These are phyloP conservation scores for Neltuma alba DNA, from an alignment of 306 rosid species.

Conservation along the genomic window DNA sequence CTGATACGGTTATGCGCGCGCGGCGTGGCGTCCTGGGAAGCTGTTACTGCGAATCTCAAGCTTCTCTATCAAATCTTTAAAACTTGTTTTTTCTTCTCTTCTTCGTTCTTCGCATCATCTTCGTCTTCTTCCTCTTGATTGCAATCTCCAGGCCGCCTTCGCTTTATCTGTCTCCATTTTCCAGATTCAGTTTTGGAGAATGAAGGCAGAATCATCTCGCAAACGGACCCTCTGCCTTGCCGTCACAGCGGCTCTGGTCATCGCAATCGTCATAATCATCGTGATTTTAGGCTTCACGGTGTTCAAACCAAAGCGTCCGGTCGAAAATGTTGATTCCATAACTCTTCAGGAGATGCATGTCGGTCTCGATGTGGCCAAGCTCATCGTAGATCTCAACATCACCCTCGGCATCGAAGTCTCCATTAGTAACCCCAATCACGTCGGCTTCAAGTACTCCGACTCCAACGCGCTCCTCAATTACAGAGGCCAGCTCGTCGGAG, in stretches of 20 bases:
- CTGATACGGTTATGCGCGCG: background rate
- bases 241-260: background rate
- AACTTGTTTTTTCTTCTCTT: background rate
- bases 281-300: conserved; percentile 53
- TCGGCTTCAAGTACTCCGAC: conserved; percentile 47
- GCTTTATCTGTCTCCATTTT: background rate
- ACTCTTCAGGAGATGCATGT: conserved; percentile 39
- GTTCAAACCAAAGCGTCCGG: conserved; percentile 52
- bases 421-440: conserved; percentile 55
- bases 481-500: conserved; percentile 64
- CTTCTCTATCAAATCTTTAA: background rate
- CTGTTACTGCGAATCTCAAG: background rate
- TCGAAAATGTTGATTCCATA: conserved; percentile 33
- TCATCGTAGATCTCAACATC: conserved; percentile 45
- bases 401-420: conserved; percentile 48
- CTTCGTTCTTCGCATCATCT: background rate
- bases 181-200: background rate
- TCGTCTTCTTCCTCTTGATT: background rate
- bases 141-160: background rate
- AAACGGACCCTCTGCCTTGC: conserved; percentile 37
- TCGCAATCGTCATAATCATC: conserved; percentile 2
- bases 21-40: background rate
- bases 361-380: conserved; percentile 13
- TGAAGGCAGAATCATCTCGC: conserved; percentile 23
- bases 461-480: conserved; percentile 53